Base-by-base conservation (phyloP, 768 basidiomycete species). In the Serendipita indica region DNA sequence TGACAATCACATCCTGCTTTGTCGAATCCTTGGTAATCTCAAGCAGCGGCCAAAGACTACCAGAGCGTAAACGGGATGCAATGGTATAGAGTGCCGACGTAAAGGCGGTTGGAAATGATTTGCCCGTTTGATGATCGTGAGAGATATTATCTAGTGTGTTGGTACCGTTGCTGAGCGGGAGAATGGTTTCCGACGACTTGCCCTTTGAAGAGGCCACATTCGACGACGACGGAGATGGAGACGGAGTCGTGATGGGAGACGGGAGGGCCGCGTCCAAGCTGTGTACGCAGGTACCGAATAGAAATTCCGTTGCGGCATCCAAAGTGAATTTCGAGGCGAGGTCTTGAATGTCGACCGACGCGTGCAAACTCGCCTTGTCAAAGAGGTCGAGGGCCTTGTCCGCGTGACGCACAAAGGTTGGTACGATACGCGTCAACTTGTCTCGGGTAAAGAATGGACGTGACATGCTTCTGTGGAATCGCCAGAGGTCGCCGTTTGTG, bases 361-460 rank as follows among this genome's bases (percentile, higher is more conserved):
- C 68, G 41, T 70, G 63, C 1, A 57, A 33, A 62, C 83, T 79
- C n/a, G 81, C 72, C 3, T 64, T 61, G 30, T 69, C 74, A 39
- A 79, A 65, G 20, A 73, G 72, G 1, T 62, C 54, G n/a, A 84
- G 69, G 1, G 77, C 76, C 33, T 75, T 69, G 1, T 73, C 69
- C 0, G 78, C 72, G 58, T 81, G 80, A 2, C 70, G 69, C 56
- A 77, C 78, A 62, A 83, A 83, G 30, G 77, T 79, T 30, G 49
- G 49, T 25, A 82, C 77, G 57, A 83, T 84, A 65, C 83, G 77
- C 45, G 74, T 77, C 57, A 83, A 77, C 32, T 76, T 71, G 33
- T 84, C 82, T 41, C 73, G 74, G 58, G 67, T 76, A 70, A 87
- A 86, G 72, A 86, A 85, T 0, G 84, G 84, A 0, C 84, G 77